phyloP scores from a whole-genome alignment of 1,284 basidiomycete genomes.

The Sporisorium graminicola region DNA sequence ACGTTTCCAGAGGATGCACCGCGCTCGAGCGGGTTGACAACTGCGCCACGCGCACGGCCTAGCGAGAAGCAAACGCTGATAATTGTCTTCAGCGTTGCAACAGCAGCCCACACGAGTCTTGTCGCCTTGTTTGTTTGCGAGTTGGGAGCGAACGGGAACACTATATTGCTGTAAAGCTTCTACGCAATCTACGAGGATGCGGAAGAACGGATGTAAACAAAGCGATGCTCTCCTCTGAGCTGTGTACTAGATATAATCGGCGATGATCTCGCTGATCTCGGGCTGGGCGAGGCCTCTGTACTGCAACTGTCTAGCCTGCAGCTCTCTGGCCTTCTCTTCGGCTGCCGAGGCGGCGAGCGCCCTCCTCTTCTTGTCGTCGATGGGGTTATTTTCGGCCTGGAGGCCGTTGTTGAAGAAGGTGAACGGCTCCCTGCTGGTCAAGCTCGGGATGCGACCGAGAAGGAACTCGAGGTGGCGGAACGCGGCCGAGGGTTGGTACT shows the following conservation, averaged over 20 bases:
- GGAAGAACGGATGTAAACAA: too few species aligned
- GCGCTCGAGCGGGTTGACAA: background rate
- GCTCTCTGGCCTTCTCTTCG: conserved; percentile 9
- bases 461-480: conserved; percentile 62
- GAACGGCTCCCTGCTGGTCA: conserved; percentile 27
- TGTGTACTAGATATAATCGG: conserved; percentile 12
- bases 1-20: background rate
- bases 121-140: background rate
- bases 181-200: background rate
- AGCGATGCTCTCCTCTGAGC: too few species aligned
- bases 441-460: conserved; percentile 54
- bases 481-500: conserved; percentile 58
- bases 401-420: conserved; percentile 33
- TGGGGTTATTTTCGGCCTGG: conserved; percentile 9
- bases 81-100: too few species aligned
- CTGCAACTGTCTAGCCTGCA: conserved; percentile 17
- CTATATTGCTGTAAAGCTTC: background rate
- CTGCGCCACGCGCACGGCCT: background rate
- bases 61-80: too few species aligned
- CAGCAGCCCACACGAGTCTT: too few species aligned
- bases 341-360: background rate
- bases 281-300: conserved; percentile 24
- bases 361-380: background rate
- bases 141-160: background rate
- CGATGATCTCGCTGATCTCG: conserved; percentile 37